Evolutionary conservation across 2,329 filamentous ascomycete genomes (phyloP), one percentile per base, ranked within the genome.

Genomic region (Diaporthe sp.): DNA sequence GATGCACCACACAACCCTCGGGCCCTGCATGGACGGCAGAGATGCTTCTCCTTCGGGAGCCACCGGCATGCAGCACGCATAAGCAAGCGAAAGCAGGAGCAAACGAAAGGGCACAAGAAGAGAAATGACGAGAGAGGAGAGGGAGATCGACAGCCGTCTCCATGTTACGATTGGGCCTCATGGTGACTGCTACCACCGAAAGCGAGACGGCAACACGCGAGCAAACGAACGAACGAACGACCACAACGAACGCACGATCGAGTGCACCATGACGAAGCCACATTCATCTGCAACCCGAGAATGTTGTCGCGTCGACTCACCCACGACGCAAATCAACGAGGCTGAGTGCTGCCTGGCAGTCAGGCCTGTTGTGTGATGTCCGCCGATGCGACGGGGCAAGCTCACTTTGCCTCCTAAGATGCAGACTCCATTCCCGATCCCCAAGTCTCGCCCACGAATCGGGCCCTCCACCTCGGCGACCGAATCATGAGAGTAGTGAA

Each of bases 371-470:
- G 47, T 27, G 32, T 32, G 32, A n/a, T 53, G 50, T 42, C 17
- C 50, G 17, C 30, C 42, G 44, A 61, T 63, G 70, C 47, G 44
- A 63, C 47, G 6, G 56, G 56, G 5, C 19, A 44, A n/a, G 53
- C 56, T 10, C n/a, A 27, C 47, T 71, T 44, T 63, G 44, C 70
- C 44, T 72, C 44, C 37, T 25, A 61, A 30, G 65, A 70, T 59
- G 69, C 50, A 39, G 51, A 59, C 59, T 30, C 42, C 61, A 37
- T 68, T 44, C 17, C 42, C 65, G 56, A 35, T 70, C 30, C 44
- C 63, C 55, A 66, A 61, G 69, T 13, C 32, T 47, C 59, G 59
- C 59, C 70, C 59, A 61, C 73, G 39, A 74, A 50, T 68, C 59
- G 73, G 73, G 53, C 59, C 69, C 56, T 56, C 25, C 50, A 72